A percentile compares a stretch with the other conserved stretches of the same genome.
phyloP scores from a whole-genome alignment of 1,139 yeast species.

The Diutina mesorugosa region DNA sequence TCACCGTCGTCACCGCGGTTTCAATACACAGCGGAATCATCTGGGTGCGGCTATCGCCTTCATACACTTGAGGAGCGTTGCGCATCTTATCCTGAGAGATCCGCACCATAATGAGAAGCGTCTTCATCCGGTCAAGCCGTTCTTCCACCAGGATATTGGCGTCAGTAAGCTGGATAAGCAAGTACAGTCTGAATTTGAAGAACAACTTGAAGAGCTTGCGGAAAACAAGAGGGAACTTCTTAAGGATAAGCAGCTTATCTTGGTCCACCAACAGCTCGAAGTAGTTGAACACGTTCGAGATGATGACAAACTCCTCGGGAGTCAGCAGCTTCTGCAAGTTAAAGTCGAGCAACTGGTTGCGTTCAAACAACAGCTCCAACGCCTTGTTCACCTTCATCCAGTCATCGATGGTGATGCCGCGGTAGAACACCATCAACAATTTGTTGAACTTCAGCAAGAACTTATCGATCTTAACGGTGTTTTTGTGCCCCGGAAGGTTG shows the following conservation, averaged over 20 bases:
- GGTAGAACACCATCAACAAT: conserved; percentile 46
- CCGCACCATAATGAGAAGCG: conserved; percentile 55
- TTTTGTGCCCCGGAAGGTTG: conserved; percentile 34
- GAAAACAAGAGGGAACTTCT: conserved; percentile 58
- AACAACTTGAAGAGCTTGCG: conserved; percentile 58
- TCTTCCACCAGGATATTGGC: conserved; percentile 38
- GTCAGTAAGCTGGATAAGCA: conserved; percentile 57
- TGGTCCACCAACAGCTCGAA: conserved; percentile 39
- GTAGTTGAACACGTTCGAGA: conserved; percentile 64
- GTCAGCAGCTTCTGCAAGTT: conserved; percentile 28
- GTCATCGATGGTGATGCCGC: conserved; percentile 51
- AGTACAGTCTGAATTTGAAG: conserved; percentile 49
- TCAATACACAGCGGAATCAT: conserved; percentile 76
- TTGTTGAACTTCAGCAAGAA: conserved; percentile 56
- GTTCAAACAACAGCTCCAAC: conserved; percentile 50
- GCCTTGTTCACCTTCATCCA: conserved; percentile 73
- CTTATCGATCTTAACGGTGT: conserved; percentile 33
- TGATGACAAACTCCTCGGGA: conserved; percentile 43
- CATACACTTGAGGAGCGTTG: conserved; percentile 43
- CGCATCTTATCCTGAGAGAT: conserved; percentile 61
- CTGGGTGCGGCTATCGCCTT: conserved; percentile 21
- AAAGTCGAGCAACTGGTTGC: conserved; percentile 35
- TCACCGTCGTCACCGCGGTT: conserved; percentile 63
- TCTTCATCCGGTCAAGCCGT: conserved; percentile 59
- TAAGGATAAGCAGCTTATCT: conserved; percentile 30